These are phyloP conservation scores for Triadica sebifera DNA, from an alignment of 345 rosid species.

Conservation along the genomic window DNA sequence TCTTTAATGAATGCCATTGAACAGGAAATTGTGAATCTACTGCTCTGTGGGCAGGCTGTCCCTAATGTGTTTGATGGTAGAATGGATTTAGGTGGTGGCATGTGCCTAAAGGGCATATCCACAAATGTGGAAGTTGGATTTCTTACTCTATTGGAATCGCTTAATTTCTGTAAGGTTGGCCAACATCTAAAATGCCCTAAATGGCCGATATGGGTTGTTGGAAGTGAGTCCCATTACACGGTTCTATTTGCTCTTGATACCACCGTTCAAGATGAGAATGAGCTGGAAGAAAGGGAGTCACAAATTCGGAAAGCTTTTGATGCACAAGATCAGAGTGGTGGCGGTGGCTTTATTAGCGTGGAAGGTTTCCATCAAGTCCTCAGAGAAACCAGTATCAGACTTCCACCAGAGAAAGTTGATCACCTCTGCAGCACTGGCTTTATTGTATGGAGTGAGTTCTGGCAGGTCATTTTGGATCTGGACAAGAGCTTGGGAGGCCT, in stretches of 20 bases:
- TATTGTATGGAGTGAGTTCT: conserved; percentile 97
- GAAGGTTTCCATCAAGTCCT: conserved; percentile 93
- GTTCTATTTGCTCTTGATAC: conserved; percentile 89
- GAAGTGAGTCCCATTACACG: conserved; percentile 98
- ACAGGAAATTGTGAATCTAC: conserved; percentile 93
- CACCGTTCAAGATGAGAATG: conserved; percentile 87
- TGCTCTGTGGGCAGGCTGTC: conserved; percentile 95
- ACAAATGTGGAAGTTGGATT: conserved; percentile 89
- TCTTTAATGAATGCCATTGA: conserved; percentile 22
- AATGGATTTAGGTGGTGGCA: conserved; percentile 96
- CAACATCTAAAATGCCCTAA: conserved; percentile 84
- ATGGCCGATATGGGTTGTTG: conserved; percentile 99
- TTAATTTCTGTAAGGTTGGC: conserved; percentile 94
- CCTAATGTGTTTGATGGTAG: conserved; percentile 93
- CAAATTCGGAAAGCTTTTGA: conserved; percentile 88
- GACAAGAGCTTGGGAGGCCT: conserved; percentile 81
- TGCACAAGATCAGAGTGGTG: conserved; percentile 95
- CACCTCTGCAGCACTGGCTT: conserved; percentile 72
- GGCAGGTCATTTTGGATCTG: conserved; percentile 83
- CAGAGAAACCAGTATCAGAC: conserved; percentile 55
- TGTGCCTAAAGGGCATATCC: conserved; percentile 87
- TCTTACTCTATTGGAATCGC: conserved; percentile 91
- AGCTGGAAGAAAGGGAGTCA: conserved; percentile 88
- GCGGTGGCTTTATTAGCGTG: conserved; percentile 96
- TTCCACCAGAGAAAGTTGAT: conserved; percentile 68